Evolutionary conservation across 768 basidiomycete species (phyloP).

Genomic region (Amyloporia xantha): DNA sequence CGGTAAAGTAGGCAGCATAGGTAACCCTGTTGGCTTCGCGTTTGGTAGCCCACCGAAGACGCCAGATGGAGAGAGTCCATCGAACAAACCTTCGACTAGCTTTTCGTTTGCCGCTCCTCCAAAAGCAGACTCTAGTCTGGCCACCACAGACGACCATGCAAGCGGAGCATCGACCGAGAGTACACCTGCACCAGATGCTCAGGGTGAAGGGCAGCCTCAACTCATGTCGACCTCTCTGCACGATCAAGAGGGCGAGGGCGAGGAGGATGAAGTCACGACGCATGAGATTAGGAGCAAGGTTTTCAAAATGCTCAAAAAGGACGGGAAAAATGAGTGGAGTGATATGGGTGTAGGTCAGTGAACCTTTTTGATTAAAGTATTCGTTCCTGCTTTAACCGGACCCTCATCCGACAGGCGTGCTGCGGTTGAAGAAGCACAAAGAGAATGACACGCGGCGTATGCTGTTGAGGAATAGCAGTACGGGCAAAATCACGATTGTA

Average conservation of each 20-base stretch:
- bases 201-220: slow-evolving; percentile 9
- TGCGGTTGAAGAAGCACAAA: slow-evolving; percentile 72
- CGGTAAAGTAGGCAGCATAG: slow-evolving; percentile 39
- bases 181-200: slow-evolving; percentile 16
- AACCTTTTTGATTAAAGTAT: neutral
- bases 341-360: slow-evolving; percentile 63
- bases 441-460: slow-evolving; percentile 50
- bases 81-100: slow-evolving; percentile 1
- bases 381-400: neutral
- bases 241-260: slow-evolving; percentile 72
- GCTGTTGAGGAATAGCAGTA: slow-evolving; percentile 64
- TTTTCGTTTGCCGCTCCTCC: slow-evolving; percentile 20
- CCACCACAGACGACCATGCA: slow-evolving; percentile 9
- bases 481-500: slow-evolving; percentile 71
- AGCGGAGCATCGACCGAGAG: slow-evolving; percentile 16
- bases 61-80: slow-evolving; percentile 14
- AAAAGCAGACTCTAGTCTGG: slow-evolving; percentile 7
- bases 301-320: slow-evolving; percentile 49
- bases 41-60: slow-evolving; percentile 39
- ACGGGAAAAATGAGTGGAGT: slow-evolving; percentile 45
- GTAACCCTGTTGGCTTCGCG: slow-evolving; percentile 59
- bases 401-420: slow-evolving; percentile 58
- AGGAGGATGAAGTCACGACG: slow-evolving; percentile 70
- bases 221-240: slow-evolving; percentile 26
- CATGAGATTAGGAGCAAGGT: slow-evolving; percentile 56